These are phyloP conservation scores for Sedum album DNA, from an alignment of 164 flowering plant genomes.

Conservation along the genomic window DNA sequence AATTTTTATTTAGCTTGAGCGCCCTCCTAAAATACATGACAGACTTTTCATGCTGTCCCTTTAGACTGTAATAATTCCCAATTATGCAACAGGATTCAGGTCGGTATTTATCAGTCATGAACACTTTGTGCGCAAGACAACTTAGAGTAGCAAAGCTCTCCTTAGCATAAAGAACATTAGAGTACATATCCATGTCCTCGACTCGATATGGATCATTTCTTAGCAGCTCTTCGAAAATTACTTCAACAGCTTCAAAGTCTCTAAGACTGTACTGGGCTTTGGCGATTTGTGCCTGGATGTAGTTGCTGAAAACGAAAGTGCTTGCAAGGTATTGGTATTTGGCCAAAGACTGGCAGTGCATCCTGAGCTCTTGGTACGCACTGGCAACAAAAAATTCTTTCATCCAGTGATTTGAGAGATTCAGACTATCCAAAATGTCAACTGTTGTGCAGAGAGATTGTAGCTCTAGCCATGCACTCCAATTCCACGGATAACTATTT, in stretches of 20 bases:
- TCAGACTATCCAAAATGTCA: constrained; percentile 56
- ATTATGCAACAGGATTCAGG: constrained; percentile 47
- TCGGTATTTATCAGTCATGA: constrained; percentile 84
- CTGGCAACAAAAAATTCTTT: constrained; percentile 88
- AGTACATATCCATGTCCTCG: constrained; percentile 95
- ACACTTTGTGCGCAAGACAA: constrained; percentile 83
- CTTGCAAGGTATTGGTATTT: constrained; percentile 70
- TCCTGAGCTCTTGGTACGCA: constrained; percentile 84
- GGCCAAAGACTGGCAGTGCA: constrained; percentile 65
- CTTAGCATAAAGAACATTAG: constrained; percentile 95
- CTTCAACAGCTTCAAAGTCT: constrained; percentile 87
- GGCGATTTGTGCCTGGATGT: constrained; percentile 88
- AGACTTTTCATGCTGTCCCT: constrained; percentile 92
- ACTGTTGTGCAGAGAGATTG: constrained; percentile 77
- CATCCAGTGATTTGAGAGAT: constrained; percentile 92
- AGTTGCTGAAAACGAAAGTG: constrained; percentile 66
- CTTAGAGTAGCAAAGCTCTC: constrained; percentile 80
- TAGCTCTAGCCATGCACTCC: constrained; percentile 96
- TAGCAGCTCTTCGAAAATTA: constrained; percentile 79
- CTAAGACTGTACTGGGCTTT: constrained; percentile 79
- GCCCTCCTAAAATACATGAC: constrained; percentile 90
- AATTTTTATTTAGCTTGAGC: constrained; percentile 73
- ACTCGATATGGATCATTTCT: constrained; percentile 83
- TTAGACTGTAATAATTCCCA: constrained; percentile 94
- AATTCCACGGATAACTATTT: constrained; percentile 96